Evolutionary conservation across 164 flowering plant genomes (phyloP).

Genomic region (Vitis amurensis): DNA sequence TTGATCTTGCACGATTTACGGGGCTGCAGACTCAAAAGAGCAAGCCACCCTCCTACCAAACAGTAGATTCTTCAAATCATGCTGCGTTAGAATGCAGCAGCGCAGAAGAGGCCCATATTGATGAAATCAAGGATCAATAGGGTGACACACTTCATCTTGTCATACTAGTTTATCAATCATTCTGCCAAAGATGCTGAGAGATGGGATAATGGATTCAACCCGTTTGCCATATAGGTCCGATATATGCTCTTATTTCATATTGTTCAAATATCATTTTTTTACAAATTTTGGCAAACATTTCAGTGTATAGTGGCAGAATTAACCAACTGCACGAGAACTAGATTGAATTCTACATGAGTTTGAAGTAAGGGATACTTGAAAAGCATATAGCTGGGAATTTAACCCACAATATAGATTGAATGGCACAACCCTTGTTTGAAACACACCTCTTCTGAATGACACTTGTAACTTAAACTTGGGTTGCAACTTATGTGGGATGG

Average conservation of each 20-base stretch:
- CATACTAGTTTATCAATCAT: conserved; percentile 2
- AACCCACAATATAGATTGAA: not conserved
- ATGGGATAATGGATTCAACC: not conserved
- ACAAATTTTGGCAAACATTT: conserved; percentile 1
- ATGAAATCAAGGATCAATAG: conserved; percentile 55
- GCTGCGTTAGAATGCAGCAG: conserved; percentile 40
- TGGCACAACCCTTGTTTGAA: not conserved
- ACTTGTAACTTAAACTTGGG: too few species aligned
- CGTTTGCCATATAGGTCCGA: too few species aligned
- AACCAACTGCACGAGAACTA: not conserved
- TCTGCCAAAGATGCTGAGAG: conserved; percentile 4
- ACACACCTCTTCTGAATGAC: not conserved
- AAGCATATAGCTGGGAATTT: not conserved
- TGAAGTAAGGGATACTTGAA: not conserved
- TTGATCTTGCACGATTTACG: conserved; percentile 82
- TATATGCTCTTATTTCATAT: not conserved
- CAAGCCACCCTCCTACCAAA: conserved; percentile 22
- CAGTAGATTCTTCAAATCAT: conserved; percentile 32
- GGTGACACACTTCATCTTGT: conserved; percentile 27
- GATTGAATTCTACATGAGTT: not conserved
- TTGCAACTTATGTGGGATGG: too few species aligned
- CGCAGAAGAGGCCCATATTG: conserved; percentile 41
- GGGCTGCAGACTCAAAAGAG: conserved; percentile 67
- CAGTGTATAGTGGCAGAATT: not conserved
- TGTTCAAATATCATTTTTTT: not conserved